These are phyloP conservation scores for Psidium guajava DNA, from an alignment of 345 rosid species.

Conservation along the genomic window DNA sequence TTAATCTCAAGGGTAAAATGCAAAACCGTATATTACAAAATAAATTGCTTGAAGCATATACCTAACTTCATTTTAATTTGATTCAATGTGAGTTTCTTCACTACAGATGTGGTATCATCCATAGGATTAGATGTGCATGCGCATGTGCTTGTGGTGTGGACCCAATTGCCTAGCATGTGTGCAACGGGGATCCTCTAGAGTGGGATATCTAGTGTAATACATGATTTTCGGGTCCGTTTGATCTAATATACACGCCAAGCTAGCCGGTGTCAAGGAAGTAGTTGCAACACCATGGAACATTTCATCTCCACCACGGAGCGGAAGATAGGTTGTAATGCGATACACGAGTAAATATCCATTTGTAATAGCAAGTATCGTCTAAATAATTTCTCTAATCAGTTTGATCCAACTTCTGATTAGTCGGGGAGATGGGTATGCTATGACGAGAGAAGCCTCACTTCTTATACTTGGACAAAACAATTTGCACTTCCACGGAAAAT, in stretches of 20 bases:
- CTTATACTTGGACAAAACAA: neutral
- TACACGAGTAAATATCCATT: too few relatives aligned
- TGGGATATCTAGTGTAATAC: fast-evolving
- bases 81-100: neutral
- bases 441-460: neutral
- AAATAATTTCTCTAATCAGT: neutral
- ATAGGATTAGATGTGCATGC: neutral
- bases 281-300: neutral
- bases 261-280: fast-evolving
- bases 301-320: neutral
- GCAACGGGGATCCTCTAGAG: neutral
- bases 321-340: too few relatives aligned
- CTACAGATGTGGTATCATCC: neutral
- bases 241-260: neutral
- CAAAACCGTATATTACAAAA: too few relatives aligned
- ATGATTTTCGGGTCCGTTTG: fast-evolving
- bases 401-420: neutral
- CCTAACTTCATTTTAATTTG: neutral
- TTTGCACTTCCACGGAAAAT: neutral
- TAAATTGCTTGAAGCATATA: neutral
- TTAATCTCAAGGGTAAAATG: too few relatives aligned
- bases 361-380: neutral
- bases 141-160: neutral
- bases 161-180: neutral
- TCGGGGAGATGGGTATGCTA: neutral